Base-by-base conservation (phyloP, 2,329 filamentous ascomycete genomes). In the Talaromyces marneffei region DNA sequence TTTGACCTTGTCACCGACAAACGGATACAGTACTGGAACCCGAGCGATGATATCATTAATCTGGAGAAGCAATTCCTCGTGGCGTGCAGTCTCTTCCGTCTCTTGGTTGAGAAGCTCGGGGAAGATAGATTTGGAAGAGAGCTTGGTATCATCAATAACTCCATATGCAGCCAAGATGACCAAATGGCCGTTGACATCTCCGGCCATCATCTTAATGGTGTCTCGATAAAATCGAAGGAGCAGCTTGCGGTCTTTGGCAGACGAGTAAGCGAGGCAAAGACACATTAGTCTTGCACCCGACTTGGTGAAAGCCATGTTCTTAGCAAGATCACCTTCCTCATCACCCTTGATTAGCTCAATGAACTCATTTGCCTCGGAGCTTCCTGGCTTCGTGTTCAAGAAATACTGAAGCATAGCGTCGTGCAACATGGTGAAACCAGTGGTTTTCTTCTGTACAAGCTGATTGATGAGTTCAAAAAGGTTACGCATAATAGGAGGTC, bases 321-420 rank as follows among this genome's bases (percentile, higher is more conserved):
- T 96, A 65, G 94, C 82, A 64, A 97, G 77, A 73, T 97, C 92
- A 53, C 91, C 92, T 62, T 89, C 88, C 71, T 96, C 91, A 66
- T 99, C 93, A 42, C 90, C 90, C 78, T 95, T 96, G 70, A 99
- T 81, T 67, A 95, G 83, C 75, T 97, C 92, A 62, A 95, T 78
- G 71, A 96, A 97, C 68, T 96, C 92, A 33, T 82, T 89, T 44
- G 91, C 87, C 73, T 97, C 93, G 62, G 90, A 86, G 48, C 87
- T 90, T 3, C 89, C 92, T 4, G 85, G 80, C 66, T 89, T 87
- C 52, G 87, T 86, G 69, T 89, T 93, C 58, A 91, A 79, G 77
- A 93, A 97, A 77, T 97, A 99, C 74, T 99, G 93, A 63, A 97
- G 81, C 92, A 99, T 96, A 55, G 94, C 94, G 70, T 97, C 94